These are phyloP conservation scores for Leccinum longicurvipes DNA, from an alignment of 768 basidiomycete genomes.

Conservation along the genomic window DNA sequence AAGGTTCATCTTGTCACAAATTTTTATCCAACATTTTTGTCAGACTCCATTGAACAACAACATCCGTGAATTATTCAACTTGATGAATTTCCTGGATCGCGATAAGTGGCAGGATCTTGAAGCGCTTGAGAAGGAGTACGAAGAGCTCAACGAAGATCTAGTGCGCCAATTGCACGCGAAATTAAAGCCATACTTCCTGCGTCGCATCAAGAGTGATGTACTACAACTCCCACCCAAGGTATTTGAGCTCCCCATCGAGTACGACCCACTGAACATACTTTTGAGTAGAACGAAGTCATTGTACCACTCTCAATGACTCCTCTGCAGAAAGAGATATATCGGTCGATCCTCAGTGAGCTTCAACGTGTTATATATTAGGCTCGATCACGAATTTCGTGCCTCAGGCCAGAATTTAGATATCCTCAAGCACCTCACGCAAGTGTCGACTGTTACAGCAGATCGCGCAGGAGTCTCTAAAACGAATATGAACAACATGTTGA, in stretches of 20 bases:
- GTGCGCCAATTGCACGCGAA: conserved; percentile 75
- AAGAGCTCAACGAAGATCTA: conserved; percentile 74
- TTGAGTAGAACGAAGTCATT: conserved; percentile 77
- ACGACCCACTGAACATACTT: conserved; percentile 1
- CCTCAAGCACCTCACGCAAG: conserved; percentile 56
- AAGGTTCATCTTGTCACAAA: background rate
- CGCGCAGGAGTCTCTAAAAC: conserved; percentile 40
- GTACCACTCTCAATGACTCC: conserved; percentile 87
- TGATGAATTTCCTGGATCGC: conserved; percentile 94
- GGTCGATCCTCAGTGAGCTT: conserved; percentile 69
- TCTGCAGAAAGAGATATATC: conserved; percentile 85
- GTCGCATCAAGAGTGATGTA: conserved; percentile 91
- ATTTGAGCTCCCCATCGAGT: background rate
- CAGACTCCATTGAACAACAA: conserved; percentile 97
- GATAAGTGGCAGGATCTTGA: conserved; percentile 73
- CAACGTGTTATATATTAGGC: conserved; percentile 10
- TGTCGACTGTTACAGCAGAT: conserved; percentile 33
- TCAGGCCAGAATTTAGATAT: conserved; percentile 70
- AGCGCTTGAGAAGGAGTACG: conserved; percentile 68
- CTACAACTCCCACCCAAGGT: conserved; percentile 92
- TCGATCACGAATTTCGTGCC: conserved; percentile 6
- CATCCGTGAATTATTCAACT: conserved; percentile 91
- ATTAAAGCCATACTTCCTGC: conserved; percentile 87
- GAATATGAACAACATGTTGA: conserved; percentile 77
- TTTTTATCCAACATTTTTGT: background rate